These are phyloP conservation scores for Pseudevernia furfuracea DNA, from an alignment of 495 filamentous ascomycete species.

Conservation along the genomic window DNA sequence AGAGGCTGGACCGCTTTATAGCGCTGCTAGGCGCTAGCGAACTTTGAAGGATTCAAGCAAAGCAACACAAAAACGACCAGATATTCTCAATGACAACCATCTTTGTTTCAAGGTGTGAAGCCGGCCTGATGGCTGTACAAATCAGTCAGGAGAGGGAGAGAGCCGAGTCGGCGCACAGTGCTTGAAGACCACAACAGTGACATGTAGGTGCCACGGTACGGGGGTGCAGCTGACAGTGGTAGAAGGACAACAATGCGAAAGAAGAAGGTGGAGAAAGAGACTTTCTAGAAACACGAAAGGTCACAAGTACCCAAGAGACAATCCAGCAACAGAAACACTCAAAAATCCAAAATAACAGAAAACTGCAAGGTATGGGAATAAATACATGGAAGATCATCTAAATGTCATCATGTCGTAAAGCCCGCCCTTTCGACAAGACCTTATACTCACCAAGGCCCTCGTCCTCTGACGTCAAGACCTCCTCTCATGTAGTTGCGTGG, in stretches of 20 bases:
- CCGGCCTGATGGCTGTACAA: not conserved
- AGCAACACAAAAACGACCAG: too few relatives aligned
- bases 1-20: too few relatives aligned
- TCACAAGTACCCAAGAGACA: not conserved
- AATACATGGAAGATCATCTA: not conserved
- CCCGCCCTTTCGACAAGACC: not conserved
- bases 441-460: not conserved
- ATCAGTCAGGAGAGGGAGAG: not conserved
- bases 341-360: not conserved
- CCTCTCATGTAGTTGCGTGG: not conserved
- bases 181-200: not conserved
- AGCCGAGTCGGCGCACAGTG: not conserved
- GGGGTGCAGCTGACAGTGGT: not conserved
- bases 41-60: too few relatives aligned
- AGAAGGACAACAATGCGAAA: not conserved
- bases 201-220: not conserved
- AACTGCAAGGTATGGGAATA: not conserved
- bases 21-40: too few relatives aligned
- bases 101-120: not conserved
- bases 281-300: not conserved
- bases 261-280: not conserved
- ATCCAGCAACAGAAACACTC: not conserved
- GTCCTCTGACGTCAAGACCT: not conserved
- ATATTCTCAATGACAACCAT: too few relatives aligned
- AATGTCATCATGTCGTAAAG: not conserved